phyloP scores from a whole-genome alignment of 768 basidiomycete species.

The Podaxis sp. region DNA sequence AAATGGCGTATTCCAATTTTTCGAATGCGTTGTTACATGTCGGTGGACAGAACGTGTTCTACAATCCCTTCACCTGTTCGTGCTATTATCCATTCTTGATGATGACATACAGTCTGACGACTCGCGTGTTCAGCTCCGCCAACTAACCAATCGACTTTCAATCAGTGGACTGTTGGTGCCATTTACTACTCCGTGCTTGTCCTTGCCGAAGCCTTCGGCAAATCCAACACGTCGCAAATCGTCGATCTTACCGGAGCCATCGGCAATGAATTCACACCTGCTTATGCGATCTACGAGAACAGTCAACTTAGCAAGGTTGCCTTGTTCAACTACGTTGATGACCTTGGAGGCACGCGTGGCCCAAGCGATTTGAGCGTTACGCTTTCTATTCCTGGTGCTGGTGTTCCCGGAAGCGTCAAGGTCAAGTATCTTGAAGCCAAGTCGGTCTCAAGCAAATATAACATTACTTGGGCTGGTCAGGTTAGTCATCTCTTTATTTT shows the following conservation, averaged over 20 bases:
- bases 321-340: slow-evolving; percentile 72
- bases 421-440: slow-evolving; percentile 57
- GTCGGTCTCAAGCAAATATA: slow-evolving; percentile 56
- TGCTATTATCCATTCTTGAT: slow-evolving; percentile 13
- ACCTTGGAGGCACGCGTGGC: slow-evolving; percentile 51
- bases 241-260: slow-evolving; percentile 59
- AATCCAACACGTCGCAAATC: slow-evolving; percentile 60
- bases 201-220: slow-evolving; percentile 70
- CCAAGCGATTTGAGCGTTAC: slow-evolving; percentile 38
- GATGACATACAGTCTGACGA: not conserved
- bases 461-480: slow-evolving; percentile 80
- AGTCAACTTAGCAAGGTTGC: slow-evolving; percentile 58
- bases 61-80: slow-evolving; percentile 67
- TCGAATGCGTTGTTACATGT: slow-evolving; percentile 54
- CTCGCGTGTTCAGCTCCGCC: slow-evolving; percentile 35
- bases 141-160: slow-evolving; percentile 52
- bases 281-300: slow-evolving; percentile 76
- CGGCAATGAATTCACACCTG: slow-evolving; percentile 56
- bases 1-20: slow-evolving; percentile 60
- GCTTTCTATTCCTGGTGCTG: slow-evolving; percentile 45
- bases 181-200: slow-evolving; percentile 73
- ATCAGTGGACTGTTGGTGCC: slow-evolving; percentile 73
- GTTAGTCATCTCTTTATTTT: slow-evolving; percentile 29
- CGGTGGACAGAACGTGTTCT: slow-evolving; percentile 66
- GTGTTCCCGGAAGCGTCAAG: slow-evolving; percentile 44